Evolutionary conservation across 2,329 filamentous ascomycete genomes (phyloP).

Genomic region (Harringtonia aguacate): DNA sequence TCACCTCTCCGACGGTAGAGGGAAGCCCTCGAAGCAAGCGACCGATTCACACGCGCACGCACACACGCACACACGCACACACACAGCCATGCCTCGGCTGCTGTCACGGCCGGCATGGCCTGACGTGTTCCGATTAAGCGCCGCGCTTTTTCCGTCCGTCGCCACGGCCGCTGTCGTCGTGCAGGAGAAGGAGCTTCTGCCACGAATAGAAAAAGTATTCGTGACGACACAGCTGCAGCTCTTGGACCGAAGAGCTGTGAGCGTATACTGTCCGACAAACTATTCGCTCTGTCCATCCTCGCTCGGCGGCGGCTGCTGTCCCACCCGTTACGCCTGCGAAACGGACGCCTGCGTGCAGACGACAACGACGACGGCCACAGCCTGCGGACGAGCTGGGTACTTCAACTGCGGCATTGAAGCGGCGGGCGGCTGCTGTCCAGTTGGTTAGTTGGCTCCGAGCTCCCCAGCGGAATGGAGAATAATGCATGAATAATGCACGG

Average conservation of each 20-base stretch:
- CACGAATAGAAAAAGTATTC: slow-evolving; percentile 12
- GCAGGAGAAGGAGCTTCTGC: slow-evolving; percentile 2
- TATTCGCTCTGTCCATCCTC: slow-evolving; percentile 23
- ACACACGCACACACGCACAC: too few species aligned
- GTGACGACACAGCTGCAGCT: slow-evolving; percentile 9
- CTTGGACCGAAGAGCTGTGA: slow-evolving; percentile 4
- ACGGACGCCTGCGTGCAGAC: slow-evolving; percentile 32
- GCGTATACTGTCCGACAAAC: slow-evolving; percentile 11
- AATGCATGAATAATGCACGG: not conserved
- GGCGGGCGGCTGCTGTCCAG: slow-evolving; percentile 23
- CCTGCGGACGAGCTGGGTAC: slow-evolving; percentile 22
- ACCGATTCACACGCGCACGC: too few species aligned
- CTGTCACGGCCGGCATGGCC: not conserved
- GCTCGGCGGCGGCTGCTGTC: slow-evolving; percentile 36
- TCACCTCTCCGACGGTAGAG: too few species aligned
- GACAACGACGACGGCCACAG: slow-evolving; percentile 31
- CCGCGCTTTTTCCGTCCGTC: not conserved
- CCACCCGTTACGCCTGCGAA: slow-evolving; percentile 35
- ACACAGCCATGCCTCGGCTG: not conserved
- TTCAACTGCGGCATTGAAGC: slow-evolving; percentile 28
- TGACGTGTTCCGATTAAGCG: not conserved
- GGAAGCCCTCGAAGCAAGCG: too few species aligned
- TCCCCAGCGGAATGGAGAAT: not conserved
- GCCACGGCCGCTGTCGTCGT: not conserved
- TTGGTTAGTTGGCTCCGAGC: not conserved